These are phyloP conservation scores for Erythrobasidium hasegawianum DNA, from an alignment of 1,284 basidiomycete species.

Conservation along the genomic window DNA sequence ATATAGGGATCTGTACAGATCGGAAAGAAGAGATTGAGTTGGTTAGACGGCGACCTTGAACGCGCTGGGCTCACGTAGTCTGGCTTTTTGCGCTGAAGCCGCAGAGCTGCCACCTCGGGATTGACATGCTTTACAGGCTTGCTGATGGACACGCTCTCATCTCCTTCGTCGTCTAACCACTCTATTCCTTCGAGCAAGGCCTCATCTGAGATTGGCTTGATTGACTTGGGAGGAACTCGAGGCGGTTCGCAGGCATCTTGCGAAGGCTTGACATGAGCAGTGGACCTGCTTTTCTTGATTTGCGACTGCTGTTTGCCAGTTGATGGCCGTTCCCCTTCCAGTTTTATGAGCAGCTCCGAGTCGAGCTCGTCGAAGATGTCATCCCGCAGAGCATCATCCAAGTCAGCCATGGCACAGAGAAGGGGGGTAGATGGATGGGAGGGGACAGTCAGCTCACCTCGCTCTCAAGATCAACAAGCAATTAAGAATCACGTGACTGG, in stretches of 20 bases:
- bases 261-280: background rate
- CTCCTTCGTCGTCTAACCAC: conserved; percentile 37
- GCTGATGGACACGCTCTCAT: background rate
- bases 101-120: background rate
- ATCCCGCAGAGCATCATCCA: conserved; percentile 36
- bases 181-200: conserved; percentile 36
- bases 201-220: conserved; percentile 2
- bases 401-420: background rate
- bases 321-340: background rate
- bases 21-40: background rate
- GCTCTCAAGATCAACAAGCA: no score
- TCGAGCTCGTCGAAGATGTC: conserved; percentile 31
- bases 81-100: background rate
- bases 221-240: background rate
- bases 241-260: background rate
- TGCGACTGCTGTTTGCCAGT: background rate
- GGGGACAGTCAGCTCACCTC: no score
- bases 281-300: background rate
- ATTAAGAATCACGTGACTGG: no score
- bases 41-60: background rate
- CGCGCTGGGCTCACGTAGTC: conserved; percentile 9
- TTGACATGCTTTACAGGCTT: background rate
- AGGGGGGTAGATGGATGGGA: background rate
- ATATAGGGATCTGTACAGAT: conserved; percentile 6
- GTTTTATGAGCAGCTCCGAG: background rate